phyloP scores from a whole-genome alignment of 148 eudicot species.

The Nyssa sinensis region DNA sequence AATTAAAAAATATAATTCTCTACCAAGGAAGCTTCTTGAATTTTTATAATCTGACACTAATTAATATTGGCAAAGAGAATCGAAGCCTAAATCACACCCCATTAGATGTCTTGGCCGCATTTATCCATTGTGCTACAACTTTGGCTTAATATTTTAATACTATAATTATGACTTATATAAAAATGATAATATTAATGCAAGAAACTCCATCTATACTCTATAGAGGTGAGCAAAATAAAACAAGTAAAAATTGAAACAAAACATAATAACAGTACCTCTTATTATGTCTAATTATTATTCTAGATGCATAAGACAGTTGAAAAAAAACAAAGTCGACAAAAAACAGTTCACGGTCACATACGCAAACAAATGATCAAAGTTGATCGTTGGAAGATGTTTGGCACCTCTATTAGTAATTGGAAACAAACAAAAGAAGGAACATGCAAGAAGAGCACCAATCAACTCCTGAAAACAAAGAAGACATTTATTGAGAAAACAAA shows the following conservation, averaged over 20 bases:
- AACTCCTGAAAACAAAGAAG: constrained; percentile 58
- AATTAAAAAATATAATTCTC: background rate
- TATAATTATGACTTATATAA: background rate
- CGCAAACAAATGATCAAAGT: constrained; percentile 91
- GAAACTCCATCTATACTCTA: background rate
- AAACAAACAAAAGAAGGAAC: constrained; percentile 92
- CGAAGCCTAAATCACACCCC: too few species aligned
- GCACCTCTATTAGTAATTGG: constrained; percentile 66
- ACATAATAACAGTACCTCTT: too few species aligned
- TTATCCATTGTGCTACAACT: too few species aligned
- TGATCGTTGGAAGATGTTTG: constrained; percentile 78
- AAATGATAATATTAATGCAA: background rate
- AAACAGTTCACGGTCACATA: constrained; percentile 39
- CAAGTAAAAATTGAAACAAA: background rate
- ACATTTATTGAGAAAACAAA: constrained; percentile 8
- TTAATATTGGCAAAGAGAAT: background rate
- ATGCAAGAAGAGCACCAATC: constrained; percentile 83
- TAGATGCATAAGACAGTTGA: background rate
- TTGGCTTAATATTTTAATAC: too few species aligned
- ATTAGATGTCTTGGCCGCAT: too few species aligned
- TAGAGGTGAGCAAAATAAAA: background rate
- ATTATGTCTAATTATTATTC: background rate
- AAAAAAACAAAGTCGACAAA: background rate
- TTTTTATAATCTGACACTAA: background rate
- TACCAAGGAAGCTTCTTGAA: background rate